A percentile compares a stretch with the other conserved stretches of the same genome.
Evolutionary conservation across 176 grass and related monocot genomes (phyloP).

Genomic region (Triticum timopheevii): DNA sequence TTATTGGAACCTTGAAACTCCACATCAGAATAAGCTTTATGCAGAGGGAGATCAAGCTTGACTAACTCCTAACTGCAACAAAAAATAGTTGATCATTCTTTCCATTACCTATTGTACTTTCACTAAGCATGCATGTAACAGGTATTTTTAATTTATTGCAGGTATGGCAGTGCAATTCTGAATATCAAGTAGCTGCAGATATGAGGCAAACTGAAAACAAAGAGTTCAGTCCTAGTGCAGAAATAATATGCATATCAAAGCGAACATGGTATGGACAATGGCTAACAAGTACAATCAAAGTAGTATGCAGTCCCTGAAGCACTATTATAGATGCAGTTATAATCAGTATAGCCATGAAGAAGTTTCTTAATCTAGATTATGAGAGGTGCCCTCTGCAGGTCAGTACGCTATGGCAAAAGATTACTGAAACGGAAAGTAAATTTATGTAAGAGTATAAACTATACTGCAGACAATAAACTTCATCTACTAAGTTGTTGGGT

Average conservation of each 20-base stretch:
- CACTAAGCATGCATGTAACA: no score
- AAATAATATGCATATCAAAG: not conserved
- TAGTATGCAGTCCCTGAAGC: not conserved
- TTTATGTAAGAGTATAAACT: not conserved
- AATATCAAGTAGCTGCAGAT: no score
- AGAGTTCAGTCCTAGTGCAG: not conserved
- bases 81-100: no score
- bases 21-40: no score
- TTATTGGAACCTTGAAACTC: no score
- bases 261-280: not conserved
- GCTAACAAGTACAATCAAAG: not conserved
- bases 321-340: not conserved
- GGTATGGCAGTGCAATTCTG: no score
- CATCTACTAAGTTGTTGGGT: no score
- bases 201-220: no score
- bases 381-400: not conserved
- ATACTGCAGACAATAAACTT: not conserved
- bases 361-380: not conserved
- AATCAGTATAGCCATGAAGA: not conserved
- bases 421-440: not conserved
- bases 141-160: no score
- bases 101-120: no score
- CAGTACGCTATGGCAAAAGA: not conserved
- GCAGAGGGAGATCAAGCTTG: no score
- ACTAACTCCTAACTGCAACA: no score